A percentile compares a stretch with the other conserved stretches of the same genome.
phyloP scores from a whole-genome alignment of 1,284 basidiomycete species.

The Heterobasidion irregulare region DNA sequence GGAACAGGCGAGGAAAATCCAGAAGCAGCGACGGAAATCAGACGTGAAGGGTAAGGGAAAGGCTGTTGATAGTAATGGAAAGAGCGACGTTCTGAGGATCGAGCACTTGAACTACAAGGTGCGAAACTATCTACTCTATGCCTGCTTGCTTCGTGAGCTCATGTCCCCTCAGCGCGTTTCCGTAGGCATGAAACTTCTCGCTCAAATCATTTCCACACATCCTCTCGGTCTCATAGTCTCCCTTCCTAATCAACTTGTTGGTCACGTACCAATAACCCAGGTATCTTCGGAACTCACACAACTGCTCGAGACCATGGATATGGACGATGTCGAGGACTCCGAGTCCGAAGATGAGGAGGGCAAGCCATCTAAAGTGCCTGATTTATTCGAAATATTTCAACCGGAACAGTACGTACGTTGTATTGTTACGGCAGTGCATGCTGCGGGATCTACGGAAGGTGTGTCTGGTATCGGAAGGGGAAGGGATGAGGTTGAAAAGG shows the following conservation, averaged over 20 bases:
- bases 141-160: background rate
- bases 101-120: slow-evolving; percentile 96
- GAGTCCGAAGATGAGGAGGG: slow-evolving; percentile 33
- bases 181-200: slow-evolving; percentile 82
- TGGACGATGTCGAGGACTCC: slow-evolving; percentile 41
- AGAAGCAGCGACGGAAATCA: slow-evolving; percentile 45
- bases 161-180: slow-evolving; percentile 54
- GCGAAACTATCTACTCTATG: slow-evolving; percentile 9
- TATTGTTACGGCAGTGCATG: slow-evolving; percentile 62
- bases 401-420: slow-evolving; percentile 85
- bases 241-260: slow-evolving; percentile 91
- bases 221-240: slow-evolving; percentile 90
- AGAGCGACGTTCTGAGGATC: slow-evolving; percentile 52
- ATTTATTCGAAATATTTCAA: slow-evolving; percentile 65
- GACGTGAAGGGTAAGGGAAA: slow-evolving; percentile 32
- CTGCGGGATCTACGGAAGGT: slow-evolving; percentile 50
- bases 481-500: slow-evolving; percentile 58
- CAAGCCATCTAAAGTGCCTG: slow-evolving; percentile 18
- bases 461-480: slow-evolving; percentile 43
- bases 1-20: slow-evolving; percentile 23
- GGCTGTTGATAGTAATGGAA: slow-evolving; percentile 24
- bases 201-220: slow-evolving; percentile 81
- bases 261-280: slow-evolving; percentile 92
- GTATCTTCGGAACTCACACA: slow-evolving; percentile 81
- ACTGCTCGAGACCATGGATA: slow-evolving; percentile 55